These are phyloP conservation scores for Cercospora berteroae DNA, from an alignment of 2,329 filamentous ascomycete genomes.

Conservation along the genomic window DNA sequence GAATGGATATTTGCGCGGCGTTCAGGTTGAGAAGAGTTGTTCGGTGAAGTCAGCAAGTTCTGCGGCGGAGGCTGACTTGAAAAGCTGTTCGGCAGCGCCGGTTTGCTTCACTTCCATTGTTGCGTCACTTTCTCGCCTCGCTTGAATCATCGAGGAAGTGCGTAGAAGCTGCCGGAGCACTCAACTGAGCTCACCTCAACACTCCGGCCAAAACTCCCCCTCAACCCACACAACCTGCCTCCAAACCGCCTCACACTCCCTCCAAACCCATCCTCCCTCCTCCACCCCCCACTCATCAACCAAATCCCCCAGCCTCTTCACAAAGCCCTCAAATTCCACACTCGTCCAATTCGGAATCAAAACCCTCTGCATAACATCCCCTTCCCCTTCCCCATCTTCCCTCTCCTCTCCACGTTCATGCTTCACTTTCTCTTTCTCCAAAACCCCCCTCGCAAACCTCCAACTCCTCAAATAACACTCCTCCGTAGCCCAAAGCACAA, in stretches of 20 bases:
- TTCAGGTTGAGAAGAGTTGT: no score
- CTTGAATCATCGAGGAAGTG: no score
- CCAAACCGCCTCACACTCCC: slow-evolving; percentile 50
- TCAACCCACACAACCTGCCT: slow-evolving; percentile 50
- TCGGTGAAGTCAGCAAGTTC: no score
- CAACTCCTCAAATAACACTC: slow-evolving; percentile 52
- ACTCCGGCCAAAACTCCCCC: slow-evolving; percentile 50
- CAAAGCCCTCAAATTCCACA: slow-evolving; percentile 49
- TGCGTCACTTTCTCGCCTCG: no score
- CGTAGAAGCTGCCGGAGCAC: no score
- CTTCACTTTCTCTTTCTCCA: slow-evolving; percentile 7
- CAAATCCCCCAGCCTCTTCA: slow-evolving; percentile 46
- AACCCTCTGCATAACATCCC: slow-evolving; percentile 49
- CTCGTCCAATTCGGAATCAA: slow-evolving; percentile 54
- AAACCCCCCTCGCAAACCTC: slow-evolving; percentile 41
- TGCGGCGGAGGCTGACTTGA: no score
- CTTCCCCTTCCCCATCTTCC: slow-evolving; percentile 29
- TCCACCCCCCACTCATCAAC: slow-evolving; percentile 42
- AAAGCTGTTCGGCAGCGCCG: no score
- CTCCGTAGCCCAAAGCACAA: slow-evolving; percentile 73
- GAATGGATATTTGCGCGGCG: no score
- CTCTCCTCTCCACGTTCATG: no score
- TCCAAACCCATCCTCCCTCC: slow-evolving; percentile 47
- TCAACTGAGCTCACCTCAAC: no score
- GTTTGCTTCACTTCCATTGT: no score